Evolutionary conservation across 805 yeast genomes (phyloP).

Genomic region (Starmerella sp.): DNA sequence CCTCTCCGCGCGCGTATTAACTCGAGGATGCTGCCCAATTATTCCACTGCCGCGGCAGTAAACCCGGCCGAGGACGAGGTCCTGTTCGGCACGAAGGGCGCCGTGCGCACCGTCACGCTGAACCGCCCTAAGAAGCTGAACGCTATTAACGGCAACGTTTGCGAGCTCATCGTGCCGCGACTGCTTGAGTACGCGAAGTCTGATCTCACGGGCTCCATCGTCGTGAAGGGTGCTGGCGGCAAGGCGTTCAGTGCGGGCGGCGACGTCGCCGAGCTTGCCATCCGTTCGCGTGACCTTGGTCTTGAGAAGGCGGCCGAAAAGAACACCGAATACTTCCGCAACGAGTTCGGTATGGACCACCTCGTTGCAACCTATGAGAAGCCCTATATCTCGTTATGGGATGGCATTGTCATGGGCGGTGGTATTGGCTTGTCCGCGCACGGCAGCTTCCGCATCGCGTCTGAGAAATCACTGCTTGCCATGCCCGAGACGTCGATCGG

Average conservation of each 20-base stretch:
- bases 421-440: constrained; percentile 90
- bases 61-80: constrained; percentile 38
- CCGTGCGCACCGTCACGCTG: constrained; percentile 61
- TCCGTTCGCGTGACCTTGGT: constrained; percentile 25
- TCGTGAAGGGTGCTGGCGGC: constrained; percentile 51
- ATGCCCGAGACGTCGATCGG: constrained; percentile 99
- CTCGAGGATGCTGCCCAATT: constrained; percentile 19
- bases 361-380: constrained; percentile 70
- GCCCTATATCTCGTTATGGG: constrained; percentile 75
- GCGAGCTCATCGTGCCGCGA: constrained; percentile 57
- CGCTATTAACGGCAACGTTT: constrained; percentile 71
- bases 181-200: constrained; percentile 67
- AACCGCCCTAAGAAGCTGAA: constrained; percentile 77
- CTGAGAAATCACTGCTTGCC: constrained; percentile 81
- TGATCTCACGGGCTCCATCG: constrained; percentile 48
- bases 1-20: constrained; percentile 29
- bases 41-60: constrained; percentile 11
- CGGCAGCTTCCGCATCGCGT: constrained; percentile 85
- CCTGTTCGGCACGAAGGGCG: constrained; percentile 47
- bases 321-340: constrained; percentile 57
- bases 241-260: constrained; percentile 93
- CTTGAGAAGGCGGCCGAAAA: constrained; percentile 37
- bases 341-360: constrained; percentile 74
- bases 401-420: constrained; percentile 96
- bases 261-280: constrained; percentile 74